Percentiles rank a stretch among this genome's conserved stretches.
Conservation (phyloP, 2,329 filamentous ascomycete species). For the Pestalotiopsis fici region DNA sequence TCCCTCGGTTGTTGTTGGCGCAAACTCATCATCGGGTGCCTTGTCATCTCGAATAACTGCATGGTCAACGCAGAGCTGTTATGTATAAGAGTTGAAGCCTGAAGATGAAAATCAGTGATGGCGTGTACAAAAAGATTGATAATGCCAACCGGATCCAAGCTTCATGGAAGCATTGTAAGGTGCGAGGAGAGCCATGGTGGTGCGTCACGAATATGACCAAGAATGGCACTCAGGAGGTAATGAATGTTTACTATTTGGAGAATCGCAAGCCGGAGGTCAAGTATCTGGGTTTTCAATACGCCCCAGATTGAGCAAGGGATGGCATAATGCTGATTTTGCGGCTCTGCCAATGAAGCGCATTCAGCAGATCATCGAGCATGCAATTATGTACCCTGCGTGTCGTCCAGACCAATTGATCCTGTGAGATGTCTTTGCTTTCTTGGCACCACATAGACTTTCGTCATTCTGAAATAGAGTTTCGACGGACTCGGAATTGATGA, state of each 20-base stretch:
- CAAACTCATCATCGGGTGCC: background rate
- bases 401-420: background rate
- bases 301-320: too few relatives aligned
- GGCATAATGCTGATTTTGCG: too few relatives aligned
- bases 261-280: too few relatives aligned
- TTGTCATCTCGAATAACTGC: background rate
- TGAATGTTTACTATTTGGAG: too few relatives aligned
- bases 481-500: background rate
- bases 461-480: background rate
- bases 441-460: background rate
- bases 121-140: background rate
- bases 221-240: too few relatives aligned
- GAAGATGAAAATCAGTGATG: background rate
- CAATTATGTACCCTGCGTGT: background rate
- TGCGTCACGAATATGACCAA: background rate
- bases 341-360: too few relatives aligned
- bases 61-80: conserved; percentile 1
- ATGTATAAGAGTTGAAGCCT: conserved; percentile 1
- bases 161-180: background rate
- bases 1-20: background rate
- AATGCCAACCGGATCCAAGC: background rate
- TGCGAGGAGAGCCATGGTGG: background rate
- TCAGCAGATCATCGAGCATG: too few relatives aligned
- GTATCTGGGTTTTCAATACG: too few relatives aligned
- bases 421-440: background rate